phyloP scores from a whole-genome alignment of 345 rosid species.

The Hibiscus trionum region DNA sequence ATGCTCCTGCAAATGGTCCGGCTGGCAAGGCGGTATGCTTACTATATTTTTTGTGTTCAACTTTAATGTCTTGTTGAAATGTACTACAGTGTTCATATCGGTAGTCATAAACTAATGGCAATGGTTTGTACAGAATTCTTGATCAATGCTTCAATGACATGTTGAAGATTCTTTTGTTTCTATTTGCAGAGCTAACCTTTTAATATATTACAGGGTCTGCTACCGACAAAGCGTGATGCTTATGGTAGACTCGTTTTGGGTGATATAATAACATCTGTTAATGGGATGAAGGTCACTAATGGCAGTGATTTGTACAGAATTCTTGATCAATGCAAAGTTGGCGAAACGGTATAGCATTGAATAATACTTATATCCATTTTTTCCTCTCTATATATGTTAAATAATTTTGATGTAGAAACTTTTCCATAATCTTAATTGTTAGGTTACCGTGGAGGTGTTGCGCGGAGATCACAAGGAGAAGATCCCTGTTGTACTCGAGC shows the following conservation, averaged over 20 bases:
- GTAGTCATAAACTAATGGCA: background rate
- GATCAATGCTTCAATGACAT: background rate
- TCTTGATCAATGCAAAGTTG: constrained; percentile 91
- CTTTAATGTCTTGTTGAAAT: background rate
- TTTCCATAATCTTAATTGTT: constrained; percentile 9
- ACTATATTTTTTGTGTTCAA: background rate
- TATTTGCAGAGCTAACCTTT: background rate
- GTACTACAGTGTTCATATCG: background rate
- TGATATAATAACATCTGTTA: constrained; percentile 83
- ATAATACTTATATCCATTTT: background rate
- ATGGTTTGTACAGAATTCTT: background rate
- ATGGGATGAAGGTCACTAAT: constrained; percentile 63
- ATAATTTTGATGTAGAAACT: background rate
- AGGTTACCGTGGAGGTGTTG: constrained; percentile 82
- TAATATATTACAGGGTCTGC: constrained; percentile 57
- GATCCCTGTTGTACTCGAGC: constrained; percentile 75
- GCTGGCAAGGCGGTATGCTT: constrained; percentile 89
- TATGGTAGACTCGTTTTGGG: constrained; percentile 89
- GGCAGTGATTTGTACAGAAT: constrained; percentile 89
- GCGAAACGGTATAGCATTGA: constrained; percentile 48
- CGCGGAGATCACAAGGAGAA: constrained; percentile 93
- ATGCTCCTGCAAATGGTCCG: constrained; percentile 88
- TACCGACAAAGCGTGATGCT: constrained; percentile 71
- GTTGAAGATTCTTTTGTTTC: background rate
- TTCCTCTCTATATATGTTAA: background rate